phyloP scores from a whole-genome alignment of 768 basidiomycete species.

The Kwoniella dendrophila region DNA sequence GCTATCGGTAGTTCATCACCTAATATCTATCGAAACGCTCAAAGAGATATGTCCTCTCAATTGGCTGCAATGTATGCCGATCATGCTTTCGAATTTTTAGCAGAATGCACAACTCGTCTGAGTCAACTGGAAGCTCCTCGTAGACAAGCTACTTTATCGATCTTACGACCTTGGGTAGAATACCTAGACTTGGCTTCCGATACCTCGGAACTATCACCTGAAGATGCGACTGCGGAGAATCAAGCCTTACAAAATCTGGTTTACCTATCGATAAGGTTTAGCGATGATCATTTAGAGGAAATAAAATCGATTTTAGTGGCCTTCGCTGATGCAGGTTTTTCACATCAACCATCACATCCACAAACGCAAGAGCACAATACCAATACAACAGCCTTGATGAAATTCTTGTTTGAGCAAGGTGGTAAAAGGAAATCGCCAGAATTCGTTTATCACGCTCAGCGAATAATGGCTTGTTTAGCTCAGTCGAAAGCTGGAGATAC shows the following conservation, averaged over 20 bases:
- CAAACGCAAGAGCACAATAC: slow-evolving; percentile 42
- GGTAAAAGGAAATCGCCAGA: slow-evolving; percentile 76
- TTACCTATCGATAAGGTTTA: slow-evolving; percentile 75
- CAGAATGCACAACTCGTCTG: slow-evolving; percentile 73
- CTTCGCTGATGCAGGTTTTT: slow-evolving; percentile 71
- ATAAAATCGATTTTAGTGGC: slow-evolving; percentile 76
- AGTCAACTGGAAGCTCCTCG: slow-evolving; percentile 65
- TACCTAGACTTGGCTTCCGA: slow-evolving; percentile 70
- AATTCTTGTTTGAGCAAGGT: slow-evolving; percentile 84
- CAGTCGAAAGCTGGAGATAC: slow-evolving; percentile 71
- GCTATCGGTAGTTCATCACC: slow-evolving; percentile 71
- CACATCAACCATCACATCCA: slow-evolving; percentile 37
- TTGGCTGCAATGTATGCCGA: slow-evolving; percentile 73
- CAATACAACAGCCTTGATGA: slow-evolving; percentile 76
- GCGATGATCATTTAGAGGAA: slow-evolving; percentile 74
- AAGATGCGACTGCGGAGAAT: slow-evolving; percentile 61
- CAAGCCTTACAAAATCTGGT: slow-evolving; percentile 77
- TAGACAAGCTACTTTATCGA: slow-evolving; percentile 67
- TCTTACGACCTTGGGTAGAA: slow-evolving; percentile 80
- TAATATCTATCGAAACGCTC: slow-evolving; percentile 77
- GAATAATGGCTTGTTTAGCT: slow-evolving; percentile 80
- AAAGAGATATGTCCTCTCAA: slow-evolving; percentile 73
- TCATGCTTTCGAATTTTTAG: slow-evolving; percentile 67
- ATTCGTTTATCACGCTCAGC: slow-evolving; percentile 76
- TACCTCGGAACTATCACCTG: slow-evolving; percentile 56